These are phyloP conservation scores for Kalaharituber pfeilii DNA, from an alignment of 2,329 filamentous ascomycete species.

Conservation along the genomic window DNA sequence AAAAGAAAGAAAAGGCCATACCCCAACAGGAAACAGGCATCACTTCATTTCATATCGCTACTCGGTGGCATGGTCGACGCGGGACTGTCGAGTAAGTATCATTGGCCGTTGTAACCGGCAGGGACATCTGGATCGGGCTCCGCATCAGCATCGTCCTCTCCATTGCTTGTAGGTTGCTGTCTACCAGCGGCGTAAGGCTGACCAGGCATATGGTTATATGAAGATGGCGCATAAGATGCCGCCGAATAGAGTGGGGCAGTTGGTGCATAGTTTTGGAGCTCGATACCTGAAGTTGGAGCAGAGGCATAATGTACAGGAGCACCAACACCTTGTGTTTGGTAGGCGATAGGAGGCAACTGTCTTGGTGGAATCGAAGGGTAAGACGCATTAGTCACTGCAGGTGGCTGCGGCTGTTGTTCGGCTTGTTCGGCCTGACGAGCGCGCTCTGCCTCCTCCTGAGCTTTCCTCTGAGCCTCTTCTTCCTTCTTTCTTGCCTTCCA, in stretches of 20 bases:
- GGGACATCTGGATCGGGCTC: conserved; percentile 22
- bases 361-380: not conserved
- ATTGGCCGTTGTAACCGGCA: conserved; percentile 20
- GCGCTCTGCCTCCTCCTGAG: conserved; percentile 67
- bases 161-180: conserved; percentile 16
- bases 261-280: not conserved
- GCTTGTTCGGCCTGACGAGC: conserved; percentile 39
- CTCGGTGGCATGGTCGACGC: conserved; percentile 1
- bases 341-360: not conserved
- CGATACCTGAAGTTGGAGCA: not conserved
- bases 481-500: conserved; percentile 99
- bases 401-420: conserved; percentile 33
- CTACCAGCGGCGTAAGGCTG: conserved; percentile 14
- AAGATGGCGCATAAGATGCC: conserved; percentile 9
- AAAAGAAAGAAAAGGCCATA: conserved; percentile 10
- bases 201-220: conserved; percentile 14
- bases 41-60: not conserved
- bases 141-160: conserved; percentile 22
- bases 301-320: not conserved
- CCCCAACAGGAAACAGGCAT: conserved; percentile 7
- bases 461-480: conserved; percentile 77
- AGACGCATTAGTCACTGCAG: not conserved
- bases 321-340: not conserved
- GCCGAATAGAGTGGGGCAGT: conserved; percentile 5
- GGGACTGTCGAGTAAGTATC: conserved; percentile 2